These are phyloP conservation scores for Oryza brachyantha DNA, from an alignment of 176 grass and related monocot species.

Conservation along the genomic window DNA sequence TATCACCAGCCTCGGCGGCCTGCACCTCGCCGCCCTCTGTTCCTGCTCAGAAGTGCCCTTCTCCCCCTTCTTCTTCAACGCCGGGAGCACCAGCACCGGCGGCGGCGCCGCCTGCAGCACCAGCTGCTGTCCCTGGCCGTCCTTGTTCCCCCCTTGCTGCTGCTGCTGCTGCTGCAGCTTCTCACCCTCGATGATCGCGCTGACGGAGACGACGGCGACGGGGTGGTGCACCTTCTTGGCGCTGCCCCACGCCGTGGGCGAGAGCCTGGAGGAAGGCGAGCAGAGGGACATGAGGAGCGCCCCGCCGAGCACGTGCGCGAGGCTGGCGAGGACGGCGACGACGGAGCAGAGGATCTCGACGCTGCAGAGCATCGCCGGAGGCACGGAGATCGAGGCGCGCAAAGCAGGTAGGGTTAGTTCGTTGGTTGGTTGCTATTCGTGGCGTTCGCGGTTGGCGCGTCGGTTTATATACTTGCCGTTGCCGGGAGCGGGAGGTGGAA, in stretches of 20 bases:
- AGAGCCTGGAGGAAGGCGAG: background rate
- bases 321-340: conserved; percentile 25
- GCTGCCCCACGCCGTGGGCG: background rate
- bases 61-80: background rate
- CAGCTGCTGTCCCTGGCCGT: background rate
- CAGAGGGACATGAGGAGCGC: conserved; percentile 27
- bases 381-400: too few species aligned
- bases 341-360: conserved; percentile 29
- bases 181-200: too few species aligned
- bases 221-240: background rate
- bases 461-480: background rate
- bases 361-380: conserved; percentile 26
- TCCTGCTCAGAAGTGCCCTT: background rate
- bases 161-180: background rate
- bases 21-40: conserved; percentile 15
- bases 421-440: background rate
- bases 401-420: background rate
- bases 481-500: background rate
- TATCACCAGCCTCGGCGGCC: conserved; percentile 60
- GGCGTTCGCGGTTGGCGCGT: background rate
- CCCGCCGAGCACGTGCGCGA: background rate
- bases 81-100: background rate
- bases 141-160: background rate
- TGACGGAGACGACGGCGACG: background rate
- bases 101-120: background rate